Evolutionary conservation across 495 filamentous ascomycete genomes (phyloP), one percentile per base, ranked within the genome.

Genomic region (Xylaria curta): DNA sequence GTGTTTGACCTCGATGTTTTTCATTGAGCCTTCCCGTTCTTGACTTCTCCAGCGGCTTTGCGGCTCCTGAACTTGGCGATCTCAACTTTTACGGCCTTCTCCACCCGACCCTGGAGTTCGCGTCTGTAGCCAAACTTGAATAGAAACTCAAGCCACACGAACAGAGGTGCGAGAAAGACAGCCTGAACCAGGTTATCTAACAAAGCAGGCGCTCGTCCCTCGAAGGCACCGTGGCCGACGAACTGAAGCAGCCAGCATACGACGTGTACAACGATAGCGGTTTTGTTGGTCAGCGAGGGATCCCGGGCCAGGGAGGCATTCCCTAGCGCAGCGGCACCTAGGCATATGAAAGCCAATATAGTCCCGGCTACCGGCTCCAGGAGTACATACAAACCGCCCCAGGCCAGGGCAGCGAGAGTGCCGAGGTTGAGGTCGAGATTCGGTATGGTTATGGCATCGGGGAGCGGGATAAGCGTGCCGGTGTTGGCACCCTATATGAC

Each of bases 81-180:
- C 79, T 96, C 92, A 70, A 87, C 80, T 78, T 89, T 80, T 3
- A 98, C 92, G 36, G 85, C 91, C 73, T 91, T 89, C 63, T 94
- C 88, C 44, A 98, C 87, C 49, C 96, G 87, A 61, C 87, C 85
- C 82, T 93, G 92, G 77, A 99, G 82, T 78, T 95, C 95, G 0
- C 92, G 92, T 31, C 96, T 88, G 81, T 98, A 99, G 7, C 96
- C 96, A 66, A 95, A 89, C 76, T 86, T 90, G 83, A 99, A 99
- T 28, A 99, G 83, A 21, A 97, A 82, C 85, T 99, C 95, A 78
- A 99, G 91, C 93, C 95, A 99, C 40, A 98, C 94, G 76, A 99
- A 99, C 73, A 99, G 89, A n/a, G 96, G 96, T 0, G 96, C 96
- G n/a, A 98, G 86, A 71, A 99, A 91, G 66, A 97, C 77, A 31